A percentile compares a stretch with the other conserved stretches of the same genome.
Evolutionary conservation across 2,329 filamentous ascomycete genomes (phyloP).

Genomic region (Lecanosticta acicola): DNA sequence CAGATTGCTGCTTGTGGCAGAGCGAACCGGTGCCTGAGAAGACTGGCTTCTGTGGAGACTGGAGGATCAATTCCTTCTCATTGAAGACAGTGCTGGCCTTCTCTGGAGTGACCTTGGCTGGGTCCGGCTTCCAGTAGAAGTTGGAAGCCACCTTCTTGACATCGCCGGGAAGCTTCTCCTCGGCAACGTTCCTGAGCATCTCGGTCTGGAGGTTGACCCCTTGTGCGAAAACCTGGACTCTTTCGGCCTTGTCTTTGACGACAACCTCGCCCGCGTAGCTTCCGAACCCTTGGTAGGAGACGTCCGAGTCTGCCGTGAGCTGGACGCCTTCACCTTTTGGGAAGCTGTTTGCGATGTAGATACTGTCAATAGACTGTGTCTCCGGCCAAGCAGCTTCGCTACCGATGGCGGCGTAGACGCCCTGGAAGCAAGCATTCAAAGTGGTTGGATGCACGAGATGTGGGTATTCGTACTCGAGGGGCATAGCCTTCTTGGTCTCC

Average conservation of each 20-base stretch:
- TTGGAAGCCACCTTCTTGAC: not conserved
- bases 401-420: not conserved
- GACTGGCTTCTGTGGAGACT: not conserved
- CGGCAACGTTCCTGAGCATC: not conserved
- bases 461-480: constrained; percentile 48
- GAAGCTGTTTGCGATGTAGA: not conserved
- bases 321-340: not conserved
- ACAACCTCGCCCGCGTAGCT: not conserved
- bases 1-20: not conserved
- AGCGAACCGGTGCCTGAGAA: not conserved
- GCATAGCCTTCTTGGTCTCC: constrained; percentile 49
- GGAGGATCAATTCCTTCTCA: not conserved
- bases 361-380: not conserved
- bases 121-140: not conserved
- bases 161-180: not conserved
- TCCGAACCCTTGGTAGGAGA: not conserved
- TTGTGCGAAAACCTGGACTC: not conserved
- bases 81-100: not conserved
- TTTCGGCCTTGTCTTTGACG: not conserved
- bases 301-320: not conserved
- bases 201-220: not conserved
- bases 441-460: constrained; percentile 54
- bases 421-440: constrained; percentile 52
- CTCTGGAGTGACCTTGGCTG: not conserved
- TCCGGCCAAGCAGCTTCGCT: not conserved